Percentiles rank a stretch among this genome's conserved stretches.
phyloP scores from a whole-genome alignment of 257 asterid genomes.

The Salvia hispanica region DNA sequence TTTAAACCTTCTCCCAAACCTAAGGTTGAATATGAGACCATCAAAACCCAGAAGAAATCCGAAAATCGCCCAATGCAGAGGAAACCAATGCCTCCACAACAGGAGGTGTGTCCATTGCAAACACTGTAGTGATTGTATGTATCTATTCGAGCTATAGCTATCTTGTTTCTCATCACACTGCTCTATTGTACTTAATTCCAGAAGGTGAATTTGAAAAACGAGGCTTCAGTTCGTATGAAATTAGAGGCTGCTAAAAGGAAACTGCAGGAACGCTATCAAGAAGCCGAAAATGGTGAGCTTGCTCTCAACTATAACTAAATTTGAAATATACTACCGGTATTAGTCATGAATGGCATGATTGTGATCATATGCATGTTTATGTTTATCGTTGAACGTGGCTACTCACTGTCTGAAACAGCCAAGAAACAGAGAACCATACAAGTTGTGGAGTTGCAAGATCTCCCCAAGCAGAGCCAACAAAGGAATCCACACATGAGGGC shows the following conservation, averaged over 20 bases:
- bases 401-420: constrained; percentile 42
- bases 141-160: constrained; percentile 1
- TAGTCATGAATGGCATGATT: background rate
- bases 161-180: background rate
- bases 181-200: constrained; percentile 2
- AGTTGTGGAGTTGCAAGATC: constrained; percentile 80
- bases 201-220: constrained; percentile 50
- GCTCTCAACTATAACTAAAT: background rate
- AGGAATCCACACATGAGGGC: constrained; percentile 59
- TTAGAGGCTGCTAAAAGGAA: constrained; percentile 88
- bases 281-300: constrained; percentile 82
- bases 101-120: constrained; percentile 51
- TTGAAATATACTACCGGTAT: background rate
- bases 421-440: constrained; percentile 83
- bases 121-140: background rate
- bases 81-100: constrained; percentile 53
- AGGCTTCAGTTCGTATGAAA: constrained; percentile 47
- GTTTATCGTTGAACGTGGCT: background rate
- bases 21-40: constrained; percentile 36
- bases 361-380: constrained; percentile 2
- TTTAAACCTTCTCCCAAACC: constrained; percentile 50
- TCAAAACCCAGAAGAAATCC: constrained; percentile 45
- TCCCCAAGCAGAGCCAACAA: constrained; percentile 64
- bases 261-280: constrained; percentile 91
- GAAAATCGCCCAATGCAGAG: constrained; percentile 47